Evolutionary conservation across 2,329 filamentous ascomycete species (phyloP), one percentile per base, ranked within the genome.

Genomic region (Capronia coronata): DNA sequence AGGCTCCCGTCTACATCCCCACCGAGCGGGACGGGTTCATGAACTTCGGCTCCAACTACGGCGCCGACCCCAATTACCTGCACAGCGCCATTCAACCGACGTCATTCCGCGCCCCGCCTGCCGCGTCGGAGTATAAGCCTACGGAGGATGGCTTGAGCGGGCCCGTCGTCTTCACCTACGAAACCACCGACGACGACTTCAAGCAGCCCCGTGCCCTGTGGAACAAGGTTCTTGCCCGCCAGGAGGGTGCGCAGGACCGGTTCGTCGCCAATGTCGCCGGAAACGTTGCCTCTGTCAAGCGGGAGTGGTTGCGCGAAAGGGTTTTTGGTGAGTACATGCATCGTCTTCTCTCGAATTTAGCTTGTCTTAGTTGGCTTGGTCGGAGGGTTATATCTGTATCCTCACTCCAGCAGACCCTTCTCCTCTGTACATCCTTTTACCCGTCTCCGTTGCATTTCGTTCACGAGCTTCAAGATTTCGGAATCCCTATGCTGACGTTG

Each of bases 261-360:
- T 80, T 82, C 50, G 66, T 84, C 32, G 63, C 69, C 49, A 84
- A 83, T 56, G 71, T 84, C 14, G 66, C 78, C 2, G 77, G 68
- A 2, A 78, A 83, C 58, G 65, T 84, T 55, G 68, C 67, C 38
- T 74, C 66, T 43, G 79, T 79, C 75, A 57, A 68, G 71, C 51
- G 74, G 75, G 56, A 78, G 78, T 39, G 73, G 80, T 77, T 80
- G 30, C 72, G 80, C 30, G 70, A 75, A 59, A 71, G 75, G 35
- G 80, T 78, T 13, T 83, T 82, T 60, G 54, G 54, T 57, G 52
- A 47, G 54, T 51, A 5, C 2, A 13, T 45, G 7, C 23, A 9
- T 29, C 18, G 14, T 7, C 16, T 34, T 13, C 1, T 14, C 27
- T 5, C 21, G 30, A 2, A 13, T 9, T 29, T 23, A 19, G 23